Percentiles rank a stretch among this genome's conserved stretches.
These are phyloP conservation scores for Terana coerulea DNA, from an alignment of 768 basidiomycete species.

Conservation along the genomic window DNA sequence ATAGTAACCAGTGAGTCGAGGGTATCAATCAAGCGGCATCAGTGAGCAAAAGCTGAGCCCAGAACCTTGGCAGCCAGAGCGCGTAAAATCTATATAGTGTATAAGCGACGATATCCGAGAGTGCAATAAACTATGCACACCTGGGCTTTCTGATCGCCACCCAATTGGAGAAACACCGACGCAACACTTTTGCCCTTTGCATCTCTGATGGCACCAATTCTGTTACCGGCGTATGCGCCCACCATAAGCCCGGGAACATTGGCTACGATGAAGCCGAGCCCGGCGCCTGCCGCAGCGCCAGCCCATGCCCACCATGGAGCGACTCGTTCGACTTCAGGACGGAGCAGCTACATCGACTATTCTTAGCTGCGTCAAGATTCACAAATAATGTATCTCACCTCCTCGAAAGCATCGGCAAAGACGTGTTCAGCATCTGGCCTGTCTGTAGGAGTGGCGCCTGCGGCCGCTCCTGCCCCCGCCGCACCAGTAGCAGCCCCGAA, in stretches of 20 bases:
- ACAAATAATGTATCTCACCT: constrained; percentile 43
- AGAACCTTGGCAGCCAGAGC: constrained; percentile 81
- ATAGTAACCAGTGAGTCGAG: background rate
- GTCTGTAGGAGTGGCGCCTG: constrained; percentile 31
- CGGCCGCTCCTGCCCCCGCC: constrained; percentile 22
- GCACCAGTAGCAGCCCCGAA: constrained; percentile 50
- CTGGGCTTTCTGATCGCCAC: constrained; percentile 81
- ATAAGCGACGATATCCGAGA: background rate
- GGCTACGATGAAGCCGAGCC: constrained; percentile 47
- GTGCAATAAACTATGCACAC: constrained; percentile 37
- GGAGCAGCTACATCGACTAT: constrained; percentile 50
- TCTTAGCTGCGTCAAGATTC: background rate
- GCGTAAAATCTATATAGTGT: constrained; percentile 60
- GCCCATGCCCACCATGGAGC: constrained; percentile 74
- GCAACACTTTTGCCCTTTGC: constrained; percentile 95
- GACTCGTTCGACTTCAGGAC: constrained; percentile 74
- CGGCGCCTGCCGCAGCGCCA: constrained; percentile 68
- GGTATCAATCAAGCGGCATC: background rate
- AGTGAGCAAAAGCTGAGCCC: constrained; percentile 46
- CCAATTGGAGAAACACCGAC: constrained; percentile 77
- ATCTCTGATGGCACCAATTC: constrained; percentile 88
- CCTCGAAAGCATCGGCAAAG: constrained; percentile 90
- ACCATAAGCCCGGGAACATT: constrained; percentile 86
- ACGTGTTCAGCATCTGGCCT: constrained; percentile 77
- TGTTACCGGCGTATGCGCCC: constrained; percentile 84